A percentile compares a stretch with the other conserved stretches of the same genome.
These are phyloP conservation scores for Ceraceosorus guamensis DNA, from an alignment of 1,284 basidiomycete genomes.

Conservation along the genomic window DNA sequence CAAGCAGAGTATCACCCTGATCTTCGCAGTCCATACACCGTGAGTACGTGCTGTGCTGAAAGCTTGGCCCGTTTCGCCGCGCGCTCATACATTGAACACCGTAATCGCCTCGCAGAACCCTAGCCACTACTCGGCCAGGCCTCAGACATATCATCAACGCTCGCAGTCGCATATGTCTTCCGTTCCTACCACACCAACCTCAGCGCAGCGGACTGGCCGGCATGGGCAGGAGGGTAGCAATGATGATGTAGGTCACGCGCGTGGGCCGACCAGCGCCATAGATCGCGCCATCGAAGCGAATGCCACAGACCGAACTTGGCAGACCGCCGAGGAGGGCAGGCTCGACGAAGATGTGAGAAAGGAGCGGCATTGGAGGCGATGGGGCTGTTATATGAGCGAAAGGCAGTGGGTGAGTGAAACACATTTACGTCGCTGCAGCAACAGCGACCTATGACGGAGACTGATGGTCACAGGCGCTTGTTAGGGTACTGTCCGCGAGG, in stretches of 20 bases:
- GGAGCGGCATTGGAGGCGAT: slow-evolving; percentile 85
- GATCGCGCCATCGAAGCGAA: slow-evolving; percentile 21
- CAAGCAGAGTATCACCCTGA: slow-evolving; percentile 28
- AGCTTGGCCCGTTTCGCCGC: not conserved
- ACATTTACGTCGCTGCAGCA: slow-evolving; percentile 1
- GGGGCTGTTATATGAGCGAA: slow-evolving; percentile 95
- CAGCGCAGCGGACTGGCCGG: slow-evolving; percentile 16
- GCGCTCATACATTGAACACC: not conserved
- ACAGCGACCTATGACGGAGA: not conserved
- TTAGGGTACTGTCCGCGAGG: slow-evolving; percentile 96
- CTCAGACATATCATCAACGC: slow-evolving; percentile 35
- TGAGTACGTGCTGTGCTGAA: slow-evolving; percentile 1
- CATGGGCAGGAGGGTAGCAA: slow-evolving; percentile 14
- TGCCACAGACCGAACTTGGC: slow-evolving; percentile 4
- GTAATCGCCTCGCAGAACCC: slow-evolving; percentile 17
- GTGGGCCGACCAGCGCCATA: slow-evolving; percentile 24
- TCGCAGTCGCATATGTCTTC: slow-evolving; percentile 19
- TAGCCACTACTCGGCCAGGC: slow-evolving; percentile 36
- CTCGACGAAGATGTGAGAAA: slow-evolving; percentile 60
- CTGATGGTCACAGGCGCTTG: slow-evolving; percentile 6
- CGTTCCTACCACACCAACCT: slow-evolving; percentile 3
- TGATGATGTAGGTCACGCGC: slow-evolving; percentile 22
- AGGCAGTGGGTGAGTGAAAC: slow-evolving; percentile 75
- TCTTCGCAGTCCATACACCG: slow-evolving; percentile 26
- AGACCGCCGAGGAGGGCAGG: slow-evolving; percentile 47